Evolutionary conservation across 768 basidiomycete genomes (phyloP).

Genomic region (Ephemerocybe angulata): DNA sequence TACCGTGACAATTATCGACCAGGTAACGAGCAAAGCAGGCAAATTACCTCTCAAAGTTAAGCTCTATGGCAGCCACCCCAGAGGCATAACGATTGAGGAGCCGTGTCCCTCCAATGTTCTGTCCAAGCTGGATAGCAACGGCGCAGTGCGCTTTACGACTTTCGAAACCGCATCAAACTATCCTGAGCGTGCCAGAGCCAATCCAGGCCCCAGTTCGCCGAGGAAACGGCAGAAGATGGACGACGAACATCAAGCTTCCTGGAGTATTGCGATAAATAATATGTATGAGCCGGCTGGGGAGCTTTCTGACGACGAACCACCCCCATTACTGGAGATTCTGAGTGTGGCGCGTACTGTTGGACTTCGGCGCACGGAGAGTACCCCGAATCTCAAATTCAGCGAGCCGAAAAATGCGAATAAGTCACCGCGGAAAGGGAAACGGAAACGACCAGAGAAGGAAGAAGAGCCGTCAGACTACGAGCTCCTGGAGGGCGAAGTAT

Average conservation of each 20-base stretch:
- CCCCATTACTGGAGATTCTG: not conserved
- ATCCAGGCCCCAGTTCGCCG: conserved; percentile 18
- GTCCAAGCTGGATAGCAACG: conserved; percentile 16
- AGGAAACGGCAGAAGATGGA: conserved; percentile 5
- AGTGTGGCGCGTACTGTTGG: not conserved
- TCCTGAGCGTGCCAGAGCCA: conserved; percentile 8
- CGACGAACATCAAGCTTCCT: conserved; percentile 2
- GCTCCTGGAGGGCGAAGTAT: not conserved
- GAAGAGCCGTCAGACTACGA: not conserved
- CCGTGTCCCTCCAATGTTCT: conserved; percentile 41
- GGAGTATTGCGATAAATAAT: not conserved
- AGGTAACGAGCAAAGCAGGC: not conserved
- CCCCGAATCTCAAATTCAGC: not conserved
- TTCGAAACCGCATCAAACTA: conserved; percentile 36
- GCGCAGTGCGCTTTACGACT: conserved; percentile 14
- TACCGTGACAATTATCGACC: conserved; percentile 30
- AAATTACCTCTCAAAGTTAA: not conserved
- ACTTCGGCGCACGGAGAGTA: not conserved
- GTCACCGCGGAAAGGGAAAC: conserved; percentile 17
- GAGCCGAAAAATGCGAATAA: not conserved
- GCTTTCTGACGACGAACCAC: not conserved
- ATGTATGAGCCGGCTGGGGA: not conserved
- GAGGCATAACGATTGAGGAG: conserved; percentile 28
- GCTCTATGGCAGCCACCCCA: conserved; percentile 14
- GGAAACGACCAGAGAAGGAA: conserved; percentile 20